These are phyloP conservation scores for Tetraselmis chui DNA, from an alignment of 139 green algal species.

Conservation along the genomic window DNA sequence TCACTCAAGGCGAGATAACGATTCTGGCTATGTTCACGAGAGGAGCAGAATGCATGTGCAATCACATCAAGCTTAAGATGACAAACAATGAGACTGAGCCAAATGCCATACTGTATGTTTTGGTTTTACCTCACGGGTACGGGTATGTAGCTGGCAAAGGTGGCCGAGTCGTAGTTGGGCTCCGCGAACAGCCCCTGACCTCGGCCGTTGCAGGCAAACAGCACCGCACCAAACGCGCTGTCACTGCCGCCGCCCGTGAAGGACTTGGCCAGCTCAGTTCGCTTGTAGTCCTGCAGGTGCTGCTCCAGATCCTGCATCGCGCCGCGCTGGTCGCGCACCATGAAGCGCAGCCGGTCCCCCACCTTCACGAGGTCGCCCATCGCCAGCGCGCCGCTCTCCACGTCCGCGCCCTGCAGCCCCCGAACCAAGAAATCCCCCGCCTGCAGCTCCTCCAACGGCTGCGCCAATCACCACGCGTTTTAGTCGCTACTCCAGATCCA, in stretches of 20 bases:
- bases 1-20: no score
- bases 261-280: slow-evolving; percentile 27
- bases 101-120: no score
- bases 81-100: no score
- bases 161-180: slow-evolving; percentile 37
- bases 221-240: slow-evolving; percentile 39
- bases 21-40: no score
- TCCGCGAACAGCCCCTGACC: slow-evolving; percentile 36
- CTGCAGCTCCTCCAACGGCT: slow-evolving; percentile 1
- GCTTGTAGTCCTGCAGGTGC: slow-evolving; percentile 33
- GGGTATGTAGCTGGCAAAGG: slow-evolving; percentile 37
- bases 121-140: slow-evolving; percentile 26
- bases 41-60: no score
- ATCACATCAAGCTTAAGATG: no score
- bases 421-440: slow-evolving; percentile 38
- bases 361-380: slow-evolving; percentile 30
- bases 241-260: neutral
- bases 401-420: slow-evolving; percentile 1
- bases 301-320: slow-evolving; percentile 38
- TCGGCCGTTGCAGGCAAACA: slow-evolving; percentile 59
- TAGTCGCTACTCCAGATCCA: no score
- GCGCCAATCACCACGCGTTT: no score
- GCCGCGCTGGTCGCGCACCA: slow-evolving; percentile 46
- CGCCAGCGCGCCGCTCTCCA: slow-evolving; percentile 10
- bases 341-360: slow-evolving; percentile 47